Base-by-base conservation (phyloP, 208 protist genomes). In the Acanthamoeba sp. region DNA sequence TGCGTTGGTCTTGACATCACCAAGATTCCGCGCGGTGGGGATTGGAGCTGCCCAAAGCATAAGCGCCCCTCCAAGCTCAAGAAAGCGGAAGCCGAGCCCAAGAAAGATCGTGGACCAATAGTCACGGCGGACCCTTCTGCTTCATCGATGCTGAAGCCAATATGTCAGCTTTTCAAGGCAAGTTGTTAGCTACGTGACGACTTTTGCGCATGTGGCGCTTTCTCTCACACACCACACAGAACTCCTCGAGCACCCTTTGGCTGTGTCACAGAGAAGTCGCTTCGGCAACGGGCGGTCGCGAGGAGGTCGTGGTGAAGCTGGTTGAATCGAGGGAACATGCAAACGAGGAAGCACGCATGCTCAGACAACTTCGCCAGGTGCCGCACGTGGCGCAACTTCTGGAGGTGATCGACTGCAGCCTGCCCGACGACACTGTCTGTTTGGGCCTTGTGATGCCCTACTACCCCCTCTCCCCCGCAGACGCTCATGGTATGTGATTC, bases 321-420 rank as follows among this genome's bases (percentile, higher is more conserved):
- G 57, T 64, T 24, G 57, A 64, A 24, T 64, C 57, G 57, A 7
- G 57, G 57, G 0, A 64, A 64, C 57, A 64, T 24, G 57, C 57
- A 29, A 64, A 24, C 14, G 57, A 64, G 57, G 57, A 64, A 64
- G 57, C 57, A 24, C 20, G 57, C 29, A n/a, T 64, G 20, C 57
- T 64, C 7, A 1, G 24, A 29, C 57, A 32, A 29, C 57, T 64
- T 64, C 57, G 57, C 27, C 57, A 14, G 0, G 57, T 64, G 57
- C 57, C 57, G 57, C 57, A 64, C 57, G 57, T 64, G 57, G 57
- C 57, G 57, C 57, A 64, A 24, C 57, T 64, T 64, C 57, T 64
- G 1, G 57, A 64, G 24, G 57, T 64, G 57, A 29, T 64, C 57
- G 27, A 64, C 57, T 64, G 57, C 57, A 16, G 57, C 57, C 24